Base-by-base conservation (phyloP, 495 filamentous ascomycete species). In the Aspergillus egyptiacus region DNA sequence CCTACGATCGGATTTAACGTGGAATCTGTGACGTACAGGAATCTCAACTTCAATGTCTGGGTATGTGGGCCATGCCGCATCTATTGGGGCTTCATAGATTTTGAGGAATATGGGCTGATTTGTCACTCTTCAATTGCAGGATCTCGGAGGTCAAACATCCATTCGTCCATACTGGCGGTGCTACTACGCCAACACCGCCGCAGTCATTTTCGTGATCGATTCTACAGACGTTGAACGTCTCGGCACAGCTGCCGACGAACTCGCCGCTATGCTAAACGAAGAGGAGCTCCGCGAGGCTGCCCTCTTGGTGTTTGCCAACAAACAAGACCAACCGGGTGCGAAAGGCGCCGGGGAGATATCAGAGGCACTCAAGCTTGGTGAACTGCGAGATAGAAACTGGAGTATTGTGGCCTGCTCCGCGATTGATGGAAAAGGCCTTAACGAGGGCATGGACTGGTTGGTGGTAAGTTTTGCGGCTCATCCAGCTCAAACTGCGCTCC, bases 1-100 rank as follows among this genome's bases (percentile, higher is more conserved):
- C 93, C 93, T 8, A 98, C 93, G 40, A 97, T 98, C 67, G 93
- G 93, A 41, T 98, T 98, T 75, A 98, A 98, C 66, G 91, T 98
- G 58, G 93, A 98, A 70, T 94, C 88, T 19, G 93, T 98, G 43
- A 89, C 88, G 55, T 97, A 97, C 75, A 87, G 88, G 65, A 97
- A 96, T 60, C 76, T 98, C 45, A 95, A 97, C 67, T 91, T 98
- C 65, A 96, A 96, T 67, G 93, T 98, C 54, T 98, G 93, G 93
- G 86, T 90, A 80, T 35, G 72, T 58, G 27, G 2, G 10, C 28
- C 2, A 27, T 2, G 4, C n/a, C 20, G 11, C 6, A 6, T 13
- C 30, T 38, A 24, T 6, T 22, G 10, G 23, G 30, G 19, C n/a
- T n/a, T n/a, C n/a, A n/a, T n/a, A n/a, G n/a, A n/a, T n/a, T n/a